Conservation (phyloP, 352 stramenopile genomes). For the Detonula confervacea region DNA sequence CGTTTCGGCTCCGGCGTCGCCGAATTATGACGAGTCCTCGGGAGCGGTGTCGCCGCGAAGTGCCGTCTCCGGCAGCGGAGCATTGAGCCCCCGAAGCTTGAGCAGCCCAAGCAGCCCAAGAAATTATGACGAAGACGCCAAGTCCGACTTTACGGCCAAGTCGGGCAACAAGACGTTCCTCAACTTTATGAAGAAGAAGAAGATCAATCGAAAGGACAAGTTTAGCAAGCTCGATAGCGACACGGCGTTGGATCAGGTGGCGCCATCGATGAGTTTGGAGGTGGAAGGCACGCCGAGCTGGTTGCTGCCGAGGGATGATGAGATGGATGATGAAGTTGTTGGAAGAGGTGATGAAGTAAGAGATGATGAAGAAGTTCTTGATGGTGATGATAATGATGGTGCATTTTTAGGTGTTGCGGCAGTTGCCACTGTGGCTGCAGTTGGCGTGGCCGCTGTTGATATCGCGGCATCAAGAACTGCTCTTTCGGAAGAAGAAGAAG, state of each 20-base stretch:
- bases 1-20: neutral
- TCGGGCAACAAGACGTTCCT: slow-evolving; percentile 27
- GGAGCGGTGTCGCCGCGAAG: neutral
- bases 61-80: neutral
- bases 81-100: neutral
- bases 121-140: slow-evolving; percentile 16
- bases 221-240: slow-evolving; percentile 45
- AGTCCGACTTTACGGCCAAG: slow-evolving; percentile 25
- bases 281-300: slow-evolving; percentile 23
- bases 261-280: slow-evolving; percentile 18
- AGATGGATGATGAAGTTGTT: slow-evolving; percentile 11
- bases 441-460: too few relatives aligned
- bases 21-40: neutral
- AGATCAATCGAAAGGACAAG: slow-evolving; percentile 12
- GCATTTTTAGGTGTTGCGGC: neutral
- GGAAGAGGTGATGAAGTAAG: neutral
- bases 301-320: slow-evolving; percentile 13
- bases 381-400: too few relatives aligned
- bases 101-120: neutral
- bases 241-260: slow-evolving; percentile 31
- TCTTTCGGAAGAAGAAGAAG: neutral
- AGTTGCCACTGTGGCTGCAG: too few relatives aligned
- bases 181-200: slow-evolving; percentile 33
- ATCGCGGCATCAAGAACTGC: too few relatives aligned
- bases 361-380: neutral